Percentiles rank a stretch among this genome's conserved stretches.
Conservation (phyloP, 2,329 filamentous ascomycete species). For the Alternaria tenuissima region DNA sequence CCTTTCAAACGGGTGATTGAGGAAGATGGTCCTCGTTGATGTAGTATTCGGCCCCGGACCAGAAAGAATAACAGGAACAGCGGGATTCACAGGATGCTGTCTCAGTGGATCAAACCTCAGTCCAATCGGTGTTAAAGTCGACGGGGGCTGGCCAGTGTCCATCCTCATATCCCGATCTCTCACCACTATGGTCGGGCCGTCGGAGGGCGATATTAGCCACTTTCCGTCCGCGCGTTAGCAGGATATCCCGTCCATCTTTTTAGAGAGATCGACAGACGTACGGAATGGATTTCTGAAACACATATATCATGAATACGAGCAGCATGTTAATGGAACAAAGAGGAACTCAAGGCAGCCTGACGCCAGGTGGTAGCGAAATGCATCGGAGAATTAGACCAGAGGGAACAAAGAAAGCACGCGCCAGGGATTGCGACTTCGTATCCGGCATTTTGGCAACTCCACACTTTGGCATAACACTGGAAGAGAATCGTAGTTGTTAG, state of each 20-base stretch:
- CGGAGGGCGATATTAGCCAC: neutral
- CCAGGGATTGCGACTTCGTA: slow-evolving; percentile 29
- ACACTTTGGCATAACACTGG: slow-evolving; percentile 7
- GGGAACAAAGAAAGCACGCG: slow-evolving; percentile 39
- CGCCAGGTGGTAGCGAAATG: slow-evolving; percentile 17
- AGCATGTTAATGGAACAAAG: slow-evolving; percentile 21
- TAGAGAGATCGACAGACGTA: neutral
- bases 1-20: slow-evolving; percentile 35
- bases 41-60: slow-evolving; percentile 15
- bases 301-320: slow-evolving; percentile 3
- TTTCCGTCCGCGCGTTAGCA: neutral
- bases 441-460: slow-evolving; percentile 20
- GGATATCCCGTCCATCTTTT: slow-evolving; percentile 7
- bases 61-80: slow-evolving; percentile 8
- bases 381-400: slow-evolving; percentile 19
- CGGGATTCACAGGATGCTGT: slow-evolving; percentile 21
- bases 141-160: slow-evolving; percentile 8
- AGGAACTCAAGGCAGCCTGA: slow-evolving; percentile 11
- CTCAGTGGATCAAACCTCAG: slow-evolving; percentile 14
- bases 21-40: slow-evolving; percentile 31
- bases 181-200: neutral
- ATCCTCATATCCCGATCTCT: slow-evolving; percentile 7
- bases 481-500: slow-evolving; percentile 17
- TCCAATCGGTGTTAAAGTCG: neutral
- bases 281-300: slow-evolving; percentile 21